phyloP scores from a whole-genome alignment of 2,329 filamentous ascomycete species.

The Fusarium protoensiforme region DNA sequence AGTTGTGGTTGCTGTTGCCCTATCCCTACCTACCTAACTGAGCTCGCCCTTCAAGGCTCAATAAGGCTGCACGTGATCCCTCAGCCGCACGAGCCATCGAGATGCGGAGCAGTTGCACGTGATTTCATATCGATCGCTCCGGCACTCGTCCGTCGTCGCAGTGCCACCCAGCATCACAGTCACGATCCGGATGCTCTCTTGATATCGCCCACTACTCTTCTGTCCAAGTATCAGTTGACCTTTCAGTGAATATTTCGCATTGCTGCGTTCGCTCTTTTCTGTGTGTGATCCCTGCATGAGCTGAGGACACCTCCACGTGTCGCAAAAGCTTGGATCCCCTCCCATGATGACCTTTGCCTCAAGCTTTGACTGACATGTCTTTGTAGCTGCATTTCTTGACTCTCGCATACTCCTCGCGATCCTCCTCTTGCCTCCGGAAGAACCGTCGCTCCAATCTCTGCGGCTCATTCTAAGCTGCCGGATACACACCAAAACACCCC shows the following conservation, averaged over 20 bases:
- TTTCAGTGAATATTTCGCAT: conserved; percentile 49
- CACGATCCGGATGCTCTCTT: conserved; percentile 37
- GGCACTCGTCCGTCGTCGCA: conserved; percentile 36
- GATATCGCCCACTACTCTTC: conserved; percentile 53
- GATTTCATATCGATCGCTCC: conserved; percentile 33
- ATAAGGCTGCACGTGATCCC: conserved; percentile 39
- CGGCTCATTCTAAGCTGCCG: conserved; percentile 20
- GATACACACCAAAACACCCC: conserved; percentile 4
- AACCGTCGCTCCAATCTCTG: conserved; percentile 8
- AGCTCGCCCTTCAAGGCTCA: not conserved
- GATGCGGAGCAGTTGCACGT: conserved; percentile 43
- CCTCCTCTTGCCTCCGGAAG: conserved; percentile 15
- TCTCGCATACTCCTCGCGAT: conserved; percentile 33
- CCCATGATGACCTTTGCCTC: conserved; percentile 39
- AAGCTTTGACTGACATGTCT: conserved; percentile 43
- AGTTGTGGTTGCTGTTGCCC: not conserved
- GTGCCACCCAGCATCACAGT: conserved; percentile 37
- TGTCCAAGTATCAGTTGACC: conserved; percentile 54
- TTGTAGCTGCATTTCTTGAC: conserved; percentile 42
- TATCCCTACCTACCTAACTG: not conserved
- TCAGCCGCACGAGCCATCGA: conserved; percentile 34
- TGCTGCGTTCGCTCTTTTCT: conserved; percentile 50
- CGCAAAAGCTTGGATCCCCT: conserved; percentile 45
- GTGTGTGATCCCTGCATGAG: conserved; percentile 37
- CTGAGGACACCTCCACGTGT: conserved; percentile 39